phyloP scores from a whole-genome alignment of 805 yeast species.

The Candida awuae region DNA sequence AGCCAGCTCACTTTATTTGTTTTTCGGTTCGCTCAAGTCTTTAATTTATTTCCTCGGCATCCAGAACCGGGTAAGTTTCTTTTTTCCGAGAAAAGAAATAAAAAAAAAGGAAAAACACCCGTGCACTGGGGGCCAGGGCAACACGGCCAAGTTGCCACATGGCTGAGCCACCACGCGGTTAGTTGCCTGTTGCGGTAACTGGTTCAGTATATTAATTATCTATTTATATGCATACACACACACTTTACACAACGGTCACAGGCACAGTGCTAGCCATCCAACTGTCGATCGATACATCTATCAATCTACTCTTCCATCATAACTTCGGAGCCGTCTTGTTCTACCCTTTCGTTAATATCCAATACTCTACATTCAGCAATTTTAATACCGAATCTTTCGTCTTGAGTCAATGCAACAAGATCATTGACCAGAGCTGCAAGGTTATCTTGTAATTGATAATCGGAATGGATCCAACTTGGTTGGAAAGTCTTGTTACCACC shows the following conservation, averaged over 20 bases:
- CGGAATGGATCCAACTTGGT: conserved; percentile 87
- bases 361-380: conserved; percentile 57
- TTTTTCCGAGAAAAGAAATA: too few relatives aligned
- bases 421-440: conserved; percentile 40
- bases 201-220: too few relatives aligned
- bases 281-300: not conserved
- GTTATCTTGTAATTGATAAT: conserved; percentile 49
- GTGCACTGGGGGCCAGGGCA: conserved; percentile 1
- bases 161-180: too few relatives aligned
- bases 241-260: not conserved
- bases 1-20: too few relatives aligned
- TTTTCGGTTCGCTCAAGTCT: too few relatives aligned
- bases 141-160: too few relatives aligned
- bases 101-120: too few relatives aligned
- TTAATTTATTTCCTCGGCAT: too few relatives aligned
- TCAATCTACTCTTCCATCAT: conserved; percentile 4
- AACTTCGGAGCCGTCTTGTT: not conserved
- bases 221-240: not conserved
- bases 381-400: conserved; percentile 59
- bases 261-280: too few relatives aligned
- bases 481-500: conserved; percentile 65
- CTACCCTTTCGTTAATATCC: conserved; percentile 25
- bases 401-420: conserved; percentile 54
- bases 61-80: too few relatives aligned
- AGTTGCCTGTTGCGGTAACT: too few relatives aligned